Base-by-base conservation (phyloP, 169 alveolate species). In the Plasmodium inui region DNA sequence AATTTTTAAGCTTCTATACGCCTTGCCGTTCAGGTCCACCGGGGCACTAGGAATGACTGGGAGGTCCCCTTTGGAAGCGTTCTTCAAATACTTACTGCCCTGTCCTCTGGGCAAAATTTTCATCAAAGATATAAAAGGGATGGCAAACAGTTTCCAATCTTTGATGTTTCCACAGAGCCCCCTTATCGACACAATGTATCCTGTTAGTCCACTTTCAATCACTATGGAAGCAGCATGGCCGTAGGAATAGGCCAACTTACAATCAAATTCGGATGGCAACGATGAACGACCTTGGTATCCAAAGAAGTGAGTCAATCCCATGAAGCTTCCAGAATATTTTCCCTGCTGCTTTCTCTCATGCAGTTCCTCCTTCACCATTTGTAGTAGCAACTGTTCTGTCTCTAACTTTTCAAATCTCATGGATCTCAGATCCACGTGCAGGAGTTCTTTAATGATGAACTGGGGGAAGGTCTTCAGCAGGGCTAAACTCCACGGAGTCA, bases 281-380 rank as follows among this genome's bases (percentile, higher is more conserved):
- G 99, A 98, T 83, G 99, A 98, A 78, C 99, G 97, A 22, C 99
- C 99, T 95, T 99, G 99, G 97, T 99, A 99, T 14, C 99, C 99
- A 95, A 99, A 99, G 96, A 97, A 99, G 91, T 98, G 99, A 12
- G 99, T 97, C 70, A 98, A 99, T 34, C 99, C 99, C 92, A 98
- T 98, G 93, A 98, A 99, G 91, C 97, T 96, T 19, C 99, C 99
- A 28, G 96, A 96, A 93, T 97, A 98, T 89, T 84, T 95, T 50
- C 98, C 98, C 61, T 97, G 95, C 73, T 97, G 96, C 96, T 98
- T 98, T 84, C 99, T 95, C 72, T 94, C 91, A 26, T 92, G 97
- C 82, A 99, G 97, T 91, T 98, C 99, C 83, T 98, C 98, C 83
- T 97, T 98, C 22, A 98, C 99, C 97, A 98, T 97, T 83, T 98